phyloP scores from a whole-genome alignment of 768 basidiomycete genomes.

The Phlebiopsis gigantea region DNA sequence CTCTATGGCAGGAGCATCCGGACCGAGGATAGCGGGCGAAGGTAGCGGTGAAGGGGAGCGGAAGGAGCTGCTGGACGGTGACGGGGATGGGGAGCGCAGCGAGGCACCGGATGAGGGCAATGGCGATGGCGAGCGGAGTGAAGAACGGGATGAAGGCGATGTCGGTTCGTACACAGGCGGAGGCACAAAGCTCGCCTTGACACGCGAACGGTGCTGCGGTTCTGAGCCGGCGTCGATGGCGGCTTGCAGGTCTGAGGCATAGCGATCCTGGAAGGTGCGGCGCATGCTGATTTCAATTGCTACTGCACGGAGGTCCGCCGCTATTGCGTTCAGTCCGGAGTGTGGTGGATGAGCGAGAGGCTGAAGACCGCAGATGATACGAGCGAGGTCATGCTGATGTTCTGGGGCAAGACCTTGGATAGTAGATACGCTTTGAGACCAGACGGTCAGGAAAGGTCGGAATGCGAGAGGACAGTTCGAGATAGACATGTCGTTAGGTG shows the following conservation, averaged over 20 bases:
- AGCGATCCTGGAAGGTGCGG: constrained; percentile 78
- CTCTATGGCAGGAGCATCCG: constrained; percentile 55
- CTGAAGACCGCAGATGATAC: constrained; percentile 64
- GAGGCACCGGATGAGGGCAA: constrained; percentile 14
- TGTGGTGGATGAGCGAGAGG: constrained; percentile 37
- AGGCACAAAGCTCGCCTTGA: constrained; percentile 61
- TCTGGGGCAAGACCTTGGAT: constrained; percentile 63
- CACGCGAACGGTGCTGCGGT: constrained; percentile 28
- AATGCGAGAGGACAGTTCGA: constrained; percentile 70
- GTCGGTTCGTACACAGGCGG: constrained; percentile 56
- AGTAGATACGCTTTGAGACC: constrained; percentile 58
- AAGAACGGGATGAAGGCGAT: constrained; percentile 21
- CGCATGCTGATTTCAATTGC: constrained; percentile 86
- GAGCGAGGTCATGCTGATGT: constrained; percentile 76
- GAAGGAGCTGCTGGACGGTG: constrained; percentile 22
- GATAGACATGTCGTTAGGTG: constrained; percentile 55
- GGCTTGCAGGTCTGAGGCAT: constrained; percentile 68
- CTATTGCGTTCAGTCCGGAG: constrained; percentile 48
- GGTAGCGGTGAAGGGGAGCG: constrained; percentile 16
- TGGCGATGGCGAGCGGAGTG: constrained; percentile 17
- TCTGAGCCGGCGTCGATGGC: constrained; percentile 61
- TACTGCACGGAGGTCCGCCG: constrained; percentile 79
- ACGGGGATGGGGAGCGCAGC: constrained; percentile 22
- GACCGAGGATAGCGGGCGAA: constrained; percentile 29
- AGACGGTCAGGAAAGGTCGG: constrained; percentile 63